Conservation (phyloP, 495 filamentous ascomycete genomes). For the Penicillium soppii region DNA sequence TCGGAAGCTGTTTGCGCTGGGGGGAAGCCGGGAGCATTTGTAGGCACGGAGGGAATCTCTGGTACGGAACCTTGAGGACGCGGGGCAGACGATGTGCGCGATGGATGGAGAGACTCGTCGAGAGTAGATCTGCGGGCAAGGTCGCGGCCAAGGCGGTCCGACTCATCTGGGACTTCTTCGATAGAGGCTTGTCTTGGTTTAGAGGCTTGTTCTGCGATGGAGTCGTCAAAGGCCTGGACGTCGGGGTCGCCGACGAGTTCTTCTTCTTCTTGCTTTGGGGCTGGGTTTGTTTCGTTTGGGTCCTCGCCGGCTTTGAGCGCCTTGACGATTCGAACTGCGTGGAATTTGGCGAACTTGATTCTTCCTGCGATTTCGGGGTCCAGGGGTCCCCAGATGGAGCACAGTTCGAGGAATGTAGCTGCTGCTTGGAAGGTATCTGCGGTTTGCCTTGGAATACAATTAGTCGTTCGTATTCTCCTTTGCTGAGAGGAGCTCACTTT, state of each 20-base stretch:
- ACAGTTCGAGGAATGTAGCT: slow-evolving; percentile 84
- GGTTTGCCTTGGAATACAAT: slow-evolving; percentile 64
- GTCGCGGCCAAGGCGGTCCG: slow-evolving; percentile 35
- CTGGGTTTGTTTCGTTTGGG: slow-evolving; percentile 86
- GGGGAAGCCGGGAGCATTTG: slow-evolving; percentile 19
- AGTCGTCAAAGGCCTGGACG: slow-evolving; percentile 48
- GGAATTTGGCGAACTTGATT: slow-evolving; percentile 95
- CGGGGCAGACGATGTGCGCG: slow-evolving; percentile 43
- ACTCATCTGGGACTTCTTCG: slow-evolving; percentile 50
- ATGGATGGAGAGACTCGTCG: slow-evolving; percentile 53
- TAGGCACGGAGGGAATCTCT: slow-evolving; percentile 26
- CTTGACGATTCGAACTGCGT: slow-evolving; percentile 85
- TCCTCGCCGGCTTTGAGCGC: slow-evolving; percentile 90
- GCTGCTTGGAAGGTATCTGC: slow-evolving; percentile 91
- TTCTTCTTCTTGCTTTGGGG: slow-evolving; percentile 43
- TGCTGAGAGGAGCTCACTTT: slow-evolving; percentile 50
- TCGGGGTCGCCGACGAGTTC: slow-evolving; percentile 36
- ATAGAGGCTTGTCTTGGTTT: slow-evolving; percentile 57
- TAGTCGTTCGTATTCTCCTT: slow-evolving; percentile 14
- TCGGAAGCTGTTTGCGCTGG: slow-evolving; percentile 17
- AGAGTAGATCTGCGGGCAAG: slow-evolving; percentile 40
- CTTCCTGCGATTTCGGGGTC: slow-evolving; percentile 80
- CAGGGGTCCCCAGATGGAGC: slow-evolving; percentile 74
- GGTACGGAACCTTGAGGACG: slow-evolving; percentile 30
- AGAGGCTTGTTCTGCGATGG: slow-evolving; percentile 31